phyloP scores from a whole-genome alignment of 106 monocot species.

The Allium fistulosum region DNA sequence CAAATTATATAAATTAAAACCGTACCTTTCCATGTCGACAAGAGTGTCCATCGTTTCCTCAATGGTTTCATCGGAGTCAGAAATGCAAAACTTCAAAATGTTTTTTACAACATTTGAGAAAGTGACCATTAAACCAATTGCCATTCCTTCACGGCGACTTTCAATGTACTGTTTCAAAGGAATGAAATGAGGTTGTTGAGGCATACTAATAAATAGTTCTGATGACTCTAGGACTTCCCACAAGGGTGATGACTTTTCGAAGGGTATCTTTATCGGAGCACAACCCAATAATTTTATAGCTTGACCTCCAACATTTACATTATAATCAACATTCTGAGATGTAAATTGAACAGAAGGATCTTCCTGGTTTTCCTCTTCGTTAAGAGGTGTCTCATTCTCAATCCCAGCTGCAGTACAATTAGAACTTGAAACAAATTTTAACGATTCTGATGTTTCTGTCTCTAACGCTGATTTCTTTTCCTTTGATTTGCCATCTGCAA shows the following conservation, averaged over 20 bases:
- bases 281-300: too few species aligned
- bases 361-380: too few species aligned
- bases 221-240: slow-evolving; percentile 16
- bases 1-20: slow-evolving; percentile 3
- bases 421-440: too few species aligned
- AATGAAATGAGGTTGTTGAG: slow-evolving; percentile 17
- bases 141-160: slow-evolving; percentile 17
- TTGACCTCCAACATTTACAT: too few species aligned
- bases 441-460: too few species aligned
- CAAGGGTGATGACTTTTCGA: slow-evolving; percentile 5
- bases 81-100: not conserved
- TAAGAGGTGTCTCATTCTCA: too few species aligned
- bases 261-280: not conserved
- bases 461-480: too few species aligned
- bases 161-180: slow-evolving; percentile 8
- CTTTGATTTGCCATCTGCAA: too few species aligned
- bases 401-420: too few species aligned
- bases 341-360: too few species aligned
- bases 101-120: slow-evolving; percentile 6
- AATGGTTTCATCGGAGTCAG: slow-evolving; percentile 3
- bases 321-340: too few species aligned
- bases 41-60: slow-evolving; percentile 5
- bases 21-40: too few species aligned
- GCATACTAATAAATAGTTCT: slow-evolving; percentile 6
- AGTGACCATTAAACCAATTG: slow-evolving; percentile 14